Evolutionary conservation across 192 early-diverging fungal genomes (phyloP), one percentile per base, ranked within the genome.

Genomic region (Coemansia sp.): DNA sequence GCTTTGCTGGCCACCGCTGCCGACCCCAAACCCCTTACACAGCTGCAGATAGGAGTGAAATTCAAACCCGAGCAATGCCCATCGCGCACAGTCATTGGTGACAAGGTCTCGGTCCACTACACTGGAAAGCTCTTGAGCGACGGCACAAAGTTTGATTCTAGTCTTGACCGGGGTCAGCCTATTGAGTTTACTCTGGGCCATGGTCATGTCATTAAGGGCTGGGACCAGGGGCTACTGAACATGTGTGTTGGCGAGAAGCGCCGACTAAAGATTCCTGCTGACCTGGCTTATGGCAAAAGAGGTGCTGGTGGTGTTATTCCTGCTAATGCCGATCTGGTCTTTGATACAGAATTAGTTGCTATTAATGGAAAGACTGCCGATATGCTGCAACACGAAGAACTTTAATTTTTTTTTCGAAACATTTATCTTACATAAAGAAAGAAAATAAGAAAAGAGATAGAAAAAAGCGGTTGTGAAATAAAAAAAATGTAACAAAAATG

Each of bases 161-260:
- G 92, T 65, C 68, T 79, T 41, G 91, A 95, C 72, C 93, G 94
- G 48, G 87, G 88, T 6, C 51, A 88, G 48, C 94, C 96, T 41
- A 91, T 97, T 62, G 84, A 85, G 14, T 94, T 91, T 78, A 83
- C 76, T 18, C 91, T 98, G 66, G 96, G 96, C 66, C 91, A 93
- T n/a, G 93, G 93, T 8, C 92, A 88, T 60, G 95, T 98, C 64
- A 98, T 98, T 69, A 83, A 88, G 65, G 93, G 90, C 36, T 91
- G 91, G 91, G 88, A 88, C 75, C 85, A 89, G 84, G 95, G 94
- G 74, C 89, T 98, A 53, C 91, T 93, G 20, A 85, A 93, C 73
- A 90, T 98, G 88, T 93, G 91, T 39, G 75, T 97, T 32, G 95
- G 95, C 58, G 90, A 97, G 82, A 86, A 88, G 64, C 93, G 94